Evolutionary conservation across 768 basidiomycete genomes (phyloP).

Genomic region (Brasilioporus rufonigricans): DNA sequence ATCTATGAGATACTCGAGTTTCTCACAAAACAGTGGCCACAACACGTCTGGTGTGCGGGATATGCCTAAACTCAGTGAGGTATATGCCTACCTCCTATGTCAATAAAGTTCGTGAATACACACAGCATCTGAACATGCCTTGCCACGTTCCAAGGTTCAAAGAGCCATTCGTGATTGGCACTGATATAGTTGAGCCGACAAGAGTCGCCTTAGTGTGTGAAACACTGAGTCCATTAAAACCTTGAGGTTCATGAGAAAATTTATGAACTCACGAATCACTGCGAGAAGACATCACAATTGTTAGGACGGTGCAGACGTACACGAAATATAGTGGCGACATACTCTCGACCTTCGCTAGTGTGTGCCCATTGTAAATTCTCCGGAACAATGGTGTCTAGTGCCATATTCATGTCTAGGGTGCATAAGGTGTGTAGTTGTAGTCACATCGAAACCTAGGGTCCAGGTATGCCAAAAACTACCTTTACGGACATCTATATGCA

Average conservation of each 20-base stretch:
- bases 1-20: not conserved
- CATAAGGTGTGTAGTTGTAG: constrained; percentile 31
- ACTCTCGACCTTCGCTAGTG: constrained; percentile 93
- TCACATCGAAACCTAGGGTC: constrained; percentile 19
- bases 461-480: constrained; percentile 31
- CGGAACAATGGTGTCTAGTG: constrained; percentile 84
- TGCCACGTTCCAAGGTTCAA: constrained; percentile 93
- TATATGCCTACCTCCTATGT: constrained; percentile 61
- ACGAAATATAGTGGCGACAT: constrained; percentile 12
- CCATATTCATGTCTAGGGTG: constrained; percentile 87
- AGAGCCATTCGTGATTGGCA: constrained; percentile 79
- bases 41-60: constrained; percentile 60
- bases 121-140: constrained; percentile 42
- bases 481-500: constrained; percentile 40
- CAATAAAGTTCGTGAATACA: not conserved
- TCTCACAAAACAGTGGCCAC: constrained; percentile 82
- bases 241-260: not conserved
- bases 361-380: constrained; percentile 81
- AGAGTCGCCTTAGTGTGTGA: constrained; percentile 91
- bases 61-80: constrained; percentile 78
- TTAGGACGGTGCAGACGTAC: constrained; percentile 2
- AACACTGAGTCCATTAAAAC: constrained; percentile 45
- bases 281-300: constrained; percentile 4
- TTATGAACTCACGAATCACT: constrained; percentile 69
- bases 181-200: constrained; percentile 74